Conservation (phyloP, 345 rosid genomes). For the Theobroma cacao region DNA sequence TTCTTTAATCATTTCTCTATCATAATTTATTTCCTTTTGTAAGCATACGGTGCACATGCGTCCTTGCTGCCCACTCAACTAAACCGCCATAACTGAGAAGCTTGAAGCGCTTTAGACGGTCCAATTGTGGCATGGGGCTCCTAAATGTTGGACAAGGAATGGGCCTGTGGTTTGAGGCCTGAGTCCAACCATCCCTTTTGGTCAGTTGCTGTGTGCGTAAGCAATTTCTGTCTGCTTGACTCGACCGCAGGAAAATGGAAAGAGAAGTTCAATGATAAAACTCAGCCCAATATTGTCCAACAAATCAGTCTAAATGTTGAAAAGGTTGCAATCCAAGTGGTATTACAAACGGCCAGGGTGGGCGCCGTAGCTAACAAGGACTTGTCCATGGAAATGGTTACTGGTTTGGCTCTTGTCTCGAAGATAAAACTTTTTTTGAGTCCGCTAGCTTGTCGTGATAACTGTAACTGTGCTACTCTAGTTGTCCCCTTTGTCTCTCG, state of each 20-base stretch:
- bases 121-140: not conserved
- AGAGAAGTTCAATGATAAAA: no score
- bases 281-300: not conserved
- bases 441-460: not conserved
- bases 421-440: not conserved
- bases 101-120: not conserved
- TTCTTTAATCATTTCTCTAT: no score
- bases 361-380: not conserved
- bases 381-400: not conserved
- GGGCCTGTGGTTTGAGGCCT: no score
- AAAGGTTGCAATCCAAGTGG: not conserved
- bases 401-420: not conserved
- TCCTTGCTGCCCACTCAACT: not conserved
- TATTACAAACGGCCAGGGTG: not conserved
- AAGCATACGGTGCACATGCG: not conserved
- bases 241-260: no score
- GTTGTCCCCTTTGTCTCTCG: not conserved
- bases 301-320: not conserved
- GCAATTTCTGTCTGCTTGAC: no score
- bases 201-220: not conserved
- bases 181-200: not conserved
- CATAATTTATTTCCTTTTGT: no score
- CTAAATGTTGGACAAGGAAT: not conserved
- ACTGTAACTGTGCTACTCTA: not conserved
- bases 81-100: not conserved